Conservation (phyloP, 371 early-diverging fungal species). For the Phascolomyces articulosus region DNA sequence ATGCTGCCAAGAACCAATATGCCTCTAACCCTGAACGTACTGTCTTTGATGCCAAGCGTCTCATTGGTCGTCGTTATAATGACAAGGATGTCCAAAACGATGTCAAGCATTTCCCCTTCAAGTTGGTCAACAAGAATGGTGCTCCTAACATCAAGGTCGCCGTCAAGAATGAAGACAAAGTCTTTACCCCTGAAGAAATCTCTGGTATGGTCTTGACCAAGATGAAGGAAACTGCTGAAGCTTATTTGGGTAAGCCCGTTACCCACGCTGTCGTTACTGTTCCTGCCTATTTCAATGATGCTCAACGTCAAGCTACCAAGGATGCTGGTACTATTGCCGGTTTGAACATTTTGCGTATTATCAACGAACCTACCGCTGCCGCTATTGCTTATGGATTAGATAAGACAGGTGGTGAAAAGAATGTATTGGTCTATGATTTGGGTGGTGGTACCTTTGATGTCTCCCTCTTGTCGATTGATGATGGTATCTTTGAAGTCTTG, state of each 20-base stretch:
- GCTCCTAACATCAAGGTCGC: conserved; percentile 83
- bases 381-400: conserved; percentile 94
- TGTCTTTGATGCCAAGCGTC: conserved; percentile 94
- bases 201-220: conserved; percentile 95
- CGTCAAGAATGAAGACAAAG: conserved; percentile 89
- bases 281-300: conserved; percentile 93
- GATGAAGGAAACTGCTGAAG: conserved; percentile 98
- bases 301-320: conserved; percentile 85
- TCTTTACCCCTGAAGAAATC: conserved; percentile 96
- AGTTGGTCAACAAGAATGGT: conserved; percentile 77
- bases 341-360: conserved; percentile 78
- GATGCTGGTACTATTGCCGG: conserved; percentile 83
- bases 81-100: conserved; percentile 87
- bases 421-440: conserved; percentile 89
- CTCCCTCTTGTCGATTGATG: conserved; percentile 85
- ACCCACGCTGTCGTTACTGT: conserved; percentile 88
- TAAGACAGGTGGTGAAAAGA: conserved; percentile 68
- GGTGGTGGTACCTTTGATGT: conserved; percentile 98
- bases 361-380: conserved; percentile 96
- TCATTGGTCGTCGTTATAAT: conserved; percentile 87
- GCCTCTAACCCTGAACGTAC: conserved; percentile 87
- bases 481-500: conserved; percentile 86
- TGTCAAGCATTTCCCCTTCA: conserved; percentile 93
- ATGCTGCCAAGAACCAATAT: conserved; percentile 87
- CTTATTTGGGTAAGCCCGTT: conserved; percentile 89